Evolutionary conservation across 345 rosid species (phyloP).

Genomic region (Aegle marmelos): DNA sequence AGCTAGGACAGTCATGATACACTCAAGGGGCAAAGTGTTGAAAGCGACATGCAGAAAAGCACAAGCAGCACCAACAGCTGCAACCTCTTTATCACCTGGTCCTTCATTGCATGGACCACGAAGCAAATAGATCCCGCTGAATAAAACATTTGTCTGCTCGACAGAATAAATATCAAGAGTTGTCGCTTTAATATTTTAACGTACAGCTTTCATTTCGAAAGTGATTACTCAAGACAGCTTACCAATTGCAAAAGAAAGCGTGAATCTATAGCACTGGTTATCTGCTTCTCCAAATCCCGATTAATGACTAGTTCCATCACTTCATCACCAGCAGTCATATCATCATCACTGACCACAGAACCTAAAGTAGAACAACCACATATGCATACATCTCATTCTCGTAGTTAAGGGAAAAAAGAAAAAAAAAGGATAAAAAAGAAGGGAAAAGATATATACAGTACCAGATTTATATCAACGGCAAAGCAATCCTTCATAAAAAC

Average conservation of each 20-base stretch:
- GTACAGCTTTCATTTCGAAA: slow-evolving; percentile 15
- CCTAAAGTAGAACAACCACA: slow-evolving; percentile 39
- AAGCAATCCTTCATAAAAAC: not conserved
- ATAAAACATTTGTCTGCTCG: slow-evolving; percentile 74
- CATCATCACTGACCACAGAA: slow-evolving; percentile 62
- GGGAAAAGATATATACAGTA: not conserved
- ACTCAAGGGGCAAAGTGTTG: slow-evolving; percentile 74
- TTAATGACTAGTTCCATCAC: slow-evolving; percentile 47
- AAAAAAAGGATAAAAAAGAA: not conserved
- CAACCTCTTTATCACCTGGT: slow-evolving; percentile 57
- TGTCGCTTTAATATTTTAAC: slow-evolving; percentile 3
- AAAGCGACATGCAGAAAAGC: slow-evolving; percentile 82
- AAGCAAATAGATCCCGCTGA: slow-evolving; percentile 44
- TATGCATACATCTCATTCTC: not conserved
- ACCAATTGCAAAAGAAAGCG: slow-evolving; percentile 94
- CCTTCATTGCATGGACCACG: slow-evolving; percentile 39
- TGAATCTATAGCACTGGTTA: slow-evolving; percentile 71
- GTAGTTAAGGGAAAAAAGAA: slow-evolving; percentile 3
- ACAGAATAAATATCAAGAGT: slow-evolving; percentile 19
- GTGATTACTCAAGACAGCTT: slow-evolving; percentile 27
- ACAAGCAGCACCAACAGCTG: slow-evolving; percentile 90
- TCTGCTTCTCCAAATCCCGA: slow-evolving; percentile 62
- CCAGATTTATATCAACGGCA: not conserved
- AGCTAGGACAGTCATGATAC: slow-evolving; percentile 85
- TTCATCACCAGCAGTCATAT: slow-evolving; percentile 51